Conservation (phyloP, 106 monocot species). For the Apostasia ramifera region DNA sequence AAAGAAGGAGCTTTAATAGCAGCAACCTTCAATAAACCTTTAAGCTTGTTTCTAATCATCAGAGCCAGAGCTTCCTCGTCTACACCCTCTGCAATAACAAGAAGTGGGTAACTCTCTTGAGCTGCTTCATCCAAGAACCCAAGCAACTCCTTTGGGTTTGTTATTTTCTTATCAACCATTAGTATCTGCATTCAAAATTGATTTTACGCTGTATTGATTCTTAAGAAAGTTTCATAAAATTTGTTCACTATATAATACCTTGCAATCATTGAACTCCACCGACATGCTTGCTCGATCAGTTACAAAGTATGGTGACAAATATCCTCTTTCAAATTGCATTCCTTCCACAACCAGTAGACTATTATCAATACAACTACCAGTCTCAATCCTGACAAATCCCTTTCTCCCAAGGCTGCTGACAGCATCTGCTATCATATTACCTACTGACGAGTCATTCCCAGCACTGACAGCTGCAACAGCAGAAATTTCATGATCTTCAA, state of each 20-base stretch:
- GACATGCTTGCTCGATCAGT: conserved; percentile 64
- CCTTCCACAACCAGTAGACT: conserved; percentile 59
- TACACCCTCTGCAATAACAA: conserved; percentile 72
- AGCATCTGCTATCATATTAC: conserved; percentile 81
- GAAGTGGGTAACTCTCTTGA: conserved; percentile 70
- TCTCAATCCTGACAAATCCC: conserved; percentile 73
- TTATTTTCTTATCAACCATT: conserved; percentile 84
- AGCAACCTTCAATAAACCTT: conserved; percentile 66
- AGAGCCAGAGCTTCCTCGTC: conserved; percentile 69
- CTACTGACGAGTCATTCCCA: conserved; percentile 63
- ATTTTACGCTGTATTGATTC: not conserved
- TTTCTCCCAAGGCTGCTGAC: conserved; percentile 62
- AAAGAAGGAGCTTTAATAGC: conserved; percentile 90
- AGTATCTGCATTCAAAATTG: conserved; percentile 53
- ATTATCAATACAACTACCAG: conserved; percentile 53
- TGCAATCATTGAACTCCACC: conserved; percentile 62
- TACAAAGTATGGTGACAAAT: conserved; percentile 81
- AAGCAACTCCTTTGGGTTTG: conserved; percentile 56
- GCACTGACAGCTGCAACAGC: conserved; percentile 85
- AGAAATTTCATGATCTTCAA: conserved; percentile 80
- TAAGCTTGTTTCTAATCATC: conserved; percentile 80
- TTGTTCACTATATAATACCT: conserved; percentile 26
- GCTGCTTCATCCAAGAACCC: conserved; percentile 64
- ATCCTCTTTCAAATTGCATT: conserved; percentile 95
- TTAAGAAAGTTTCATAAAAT: not conserved